A percentile compares a stretch with the other conserved stretches of the same genome.
phyloP scores from a whole-genome alignment of 345 rosid species.

The Eucalyptus microcorys region DNA sequence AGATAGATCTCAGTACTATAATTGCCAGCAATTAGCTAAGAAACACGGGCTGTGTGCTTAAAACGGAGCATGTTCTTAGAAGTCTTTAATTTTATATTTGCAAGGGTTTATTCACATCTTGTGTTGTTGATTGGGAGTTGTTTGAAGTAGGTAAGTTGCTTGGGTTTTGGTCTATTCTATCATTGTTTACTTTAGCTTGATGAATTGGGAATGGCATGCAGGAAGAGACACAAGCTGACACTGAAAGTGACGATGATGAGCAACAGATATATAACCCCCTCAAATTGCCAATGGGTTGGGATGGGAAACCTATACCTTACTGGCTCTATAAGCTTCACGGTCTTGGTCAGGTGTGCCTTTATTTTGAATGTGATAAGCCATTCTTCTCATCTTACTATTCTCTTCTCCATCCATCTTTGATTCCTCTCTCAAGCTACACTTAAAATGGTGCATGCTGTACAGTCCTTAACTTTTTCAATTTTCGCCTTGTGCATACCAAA shows the following conservation, averaged over 20 bases:
- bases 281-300: constrained; percentile 98
- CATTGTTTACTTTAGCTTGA: neutral
- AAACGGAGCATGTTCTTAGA: neutral
- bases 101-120: neutral
- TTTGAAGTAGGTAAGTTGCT: neutral
- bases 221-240: constrained; percentile 88
- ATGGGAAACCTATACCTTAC: constrained; percentile 98
- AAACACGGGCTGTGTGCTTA: neutral
- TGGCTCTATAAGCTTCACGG: constrained; percentile 99
- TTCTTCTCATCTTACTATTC: neutral
- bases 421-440: neutral
- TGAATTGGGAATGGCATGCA: constrained; percentile 10
- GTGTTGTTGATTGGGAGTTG: neutral
- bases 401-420: neutral
- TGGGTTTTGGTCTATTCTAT: neutral
- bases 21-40: neutral
- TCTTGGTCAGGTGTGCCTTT: constrained; percentile 73
- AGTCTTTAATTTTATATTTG: neutral
- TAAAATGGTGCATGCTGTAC: neutral
- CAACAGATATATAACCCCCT: constrained; percentile 91
- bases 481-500: neutral
- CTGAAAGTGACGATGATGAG: constrained; percentile 98
- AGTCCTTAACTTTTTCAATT: neutral
- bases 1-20: neutral
- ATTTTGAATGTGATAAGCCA: neutral